These are phyloP conservation scores for Pyrenophora graminea DNA, from an alignment of 2,329 filamentous ascomycete genomes.

Conservation along the genomic window DNA sequence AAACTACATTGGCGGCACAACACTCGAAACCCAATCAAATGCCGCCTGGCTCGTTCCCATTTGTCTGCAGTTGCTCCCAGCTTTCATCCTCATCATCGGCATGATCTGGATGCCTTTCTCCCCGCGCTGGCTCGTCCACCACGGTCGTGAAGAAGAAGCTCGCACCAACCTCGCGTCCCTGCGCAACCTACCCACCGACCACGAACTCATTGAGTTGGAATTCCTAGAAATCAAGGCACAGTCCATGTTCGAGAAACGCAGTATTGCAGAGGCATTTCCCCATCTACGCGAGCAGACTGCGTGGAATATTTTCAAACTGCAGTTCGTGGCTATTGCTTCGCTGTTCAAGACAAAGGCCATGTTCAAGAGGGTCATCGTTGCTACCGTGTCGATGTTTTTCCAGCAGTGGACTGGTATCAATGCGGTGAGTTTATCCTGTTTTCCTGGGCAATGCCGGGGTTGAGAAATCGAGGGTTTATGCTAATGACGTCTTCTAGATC, in stretches of 20 bases:
- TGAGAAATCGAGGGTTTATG: no score
- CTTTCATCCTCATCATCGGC: slow-evolving; percentile 66
- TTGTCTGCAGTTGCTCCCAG: slow-evolving; percentile 71
- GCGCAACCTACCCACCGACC: slow-evolving; percentile 63
- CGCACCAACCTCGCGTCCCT: slow-evolving; percentile 65
- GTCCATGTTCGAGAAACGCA: slow-evolving; percentile 75
- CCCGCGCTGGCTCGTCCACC: slow-evolving; percentile 75
- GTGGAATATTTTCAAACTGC: slow-evolving; percentile 61
- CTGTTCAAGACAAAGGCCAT: slow-evolving; percentile 69
- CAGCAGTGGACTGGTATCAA: slow-evolving; percentile 59
- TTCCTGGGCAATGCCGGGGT: no score
- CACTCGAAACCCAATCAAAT: slow-evolving; percentile 60
- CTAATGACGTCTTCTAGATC: slow-evolving; percentile 22
- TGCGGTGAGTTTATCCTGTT: slow-evolving; percentile 34
- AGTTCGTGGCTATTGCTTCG: slow-evolving; percentile 68
- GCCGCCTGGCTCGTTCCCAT: slow-evolving; percentile 76
- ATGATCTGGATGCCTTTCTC: slow-evolving; percentile 83
- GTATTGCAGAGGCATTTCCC: slow-evolving; percentile 67
- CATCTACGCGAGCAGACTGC: slow-evolving; percentile 62
- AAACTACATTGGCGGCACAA: slow-evolving; percentile 61
- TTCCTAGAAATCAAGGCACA: slow-evolving; percentile 84
- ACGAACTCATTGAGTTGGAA: slow-evolving; percentile 73
- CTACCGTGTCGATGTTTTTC: slow-evolving; percentile 57
- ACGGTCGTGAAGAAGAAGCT: slow-evolving; percentile 70
- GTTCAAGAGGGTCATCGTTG: slow-evolving; percentile 68